Percentiles rank a stretch among this genome's conserved stretches.
Evolutionary conservation across 192 early-diverging fungal species (phyloP).

Genomic region (Backusella westeae): DNA sequence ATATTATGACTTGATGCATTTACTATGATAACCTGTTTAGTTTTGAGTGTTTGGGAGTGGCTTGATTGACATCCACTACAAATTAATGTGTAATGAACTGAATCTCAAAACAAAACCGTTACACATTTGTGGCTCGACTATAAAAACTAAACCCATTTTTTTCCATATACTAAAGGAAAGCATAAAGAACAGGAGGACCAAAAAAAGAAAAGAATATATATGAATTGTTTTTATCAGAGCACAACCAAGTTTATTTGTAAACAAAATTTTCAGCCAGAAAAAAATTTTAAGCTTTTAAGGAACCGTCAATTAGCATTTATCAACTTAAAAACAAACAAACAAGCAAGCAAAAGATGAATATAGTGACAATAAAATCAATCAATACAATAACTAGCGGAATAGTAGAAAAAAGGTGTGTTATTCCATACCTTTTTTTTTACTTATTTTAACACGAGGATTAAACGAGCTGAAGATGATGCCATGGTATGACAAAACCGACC

Average conservation of each 20-base stretch:
- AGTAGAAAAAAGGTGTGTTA: background rate
- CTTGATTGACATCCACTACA: background rate
- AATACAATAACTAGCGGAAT: background rate
- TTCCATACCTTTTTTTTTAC: background rate
- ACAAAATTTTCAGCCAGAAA: background rate
- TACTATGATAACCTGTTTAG: background rate
- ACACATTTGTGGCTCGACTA: background rate
- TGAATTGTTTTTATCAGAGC: background rate
- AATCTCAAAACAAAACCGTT: background rate
- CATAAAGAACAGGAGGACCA: background rate
- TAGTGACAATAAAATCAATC: background rate
- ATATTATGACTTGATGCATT: background rate
- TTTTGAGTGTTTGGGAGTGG: background rate
- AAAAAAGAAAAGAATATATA: background rate
- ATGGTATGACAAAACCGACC: background rate
- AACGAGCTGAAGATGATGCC: background rate
- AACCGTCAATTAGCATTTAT: background rate
- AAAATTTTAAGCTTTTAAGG: background rate
- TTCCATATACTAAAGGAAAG: background rate
- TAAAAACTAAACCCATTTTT: background rate
- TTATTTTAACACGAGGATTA: constrained; percentile 4
- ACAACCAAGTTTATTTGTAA: background rate
- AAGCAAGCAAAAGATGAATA: background rate
- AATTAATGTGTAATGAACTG: background rate
- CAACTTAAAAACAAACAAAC: background rate